Evolutionary conservation across 345 rosid genomes (phyloP), one percentile per base, ranked within the genome.

Genomic region (Gossypium stocksii): DNA sequence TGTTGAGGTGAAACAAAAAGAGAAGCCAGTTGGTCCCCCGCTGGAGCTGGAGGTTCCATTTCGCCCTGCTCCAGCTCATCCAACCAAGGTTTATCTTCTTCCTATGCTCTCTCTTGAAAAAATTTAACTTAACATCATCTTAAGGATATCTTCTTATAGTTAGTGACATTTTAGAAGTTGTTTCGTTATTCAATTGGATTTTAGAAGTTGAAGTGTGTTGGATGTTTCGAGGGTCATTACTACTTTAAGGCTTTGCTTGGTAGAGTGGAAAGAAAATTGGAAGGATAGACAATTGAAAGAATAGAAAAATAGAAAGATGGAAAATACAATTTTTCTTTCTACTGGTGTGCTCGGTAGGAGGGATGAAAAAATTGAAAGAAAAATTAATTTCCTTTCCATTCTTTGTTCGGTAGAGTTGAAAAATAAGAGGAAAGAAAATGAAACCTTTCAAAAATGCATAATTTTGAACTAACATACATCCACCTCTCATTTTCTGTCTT

Each of bases 1-100:
- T 76, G 74, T 86, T 77, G 99, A 91, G 74, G 72, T 81, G 80
- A 93, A 86, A 78, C 82, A 79, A 19, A 95, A 86, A 81, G 96
- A 93, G 87, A 95, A 81, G 82, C 99, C 98, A 72, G 83, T 89
- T 74, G 98, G 98, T 0, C 96, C 98, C 48, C 99, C 99, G 4
- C 74, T 93, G 85, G 97, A 89, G 80, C 79, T 95, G 72, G 98
- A 91, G 82, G 83, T 91, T 82, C 99, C 98, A 14, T 78, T 95
- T 83, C 88, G 85, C 46, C 82, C 80, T 74, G 92, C 97, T 68
- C 99, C 99, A 19, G 98, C 93, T 74, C 88, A 83, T 82, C 86
- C 96, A 44, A 60, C 84, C 63, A 95, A 89, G 95, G 98, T 93
- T 63, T 53, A 62, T 66, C 19, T 76, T 44, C 70, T 45, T 74